Percentiles rank a stretch among this genome's conserved stretches.
Evolutionary conservation across 2,329 filamentous ascomycete species (phyloP).

Genomic region (Tolypocladium tundrense): DNA sequence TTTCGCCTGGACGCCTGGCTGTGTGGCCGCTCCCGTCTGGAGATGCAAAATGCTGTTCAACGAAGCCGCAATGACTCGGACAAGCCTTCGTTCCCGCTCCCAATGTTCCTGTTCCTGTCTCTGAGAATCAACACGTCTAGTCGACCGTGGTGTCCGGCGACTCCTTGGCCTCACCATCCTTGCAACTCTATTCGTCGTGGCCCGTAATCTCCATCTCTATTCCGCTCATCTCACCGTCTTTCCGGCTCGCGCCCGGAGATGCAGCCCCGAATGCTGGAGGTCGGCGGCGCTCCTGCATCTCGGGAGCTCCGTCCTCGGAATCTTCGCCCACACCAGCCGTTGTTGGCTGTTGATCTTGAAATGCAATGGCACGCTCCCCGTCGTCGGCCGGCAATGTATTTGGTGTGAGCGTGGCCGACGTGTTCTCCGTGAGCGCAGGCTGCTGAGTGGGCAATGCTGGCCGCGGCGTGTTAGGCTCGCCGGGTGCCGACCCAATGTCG

Average conservation of each 20-base stretch:
- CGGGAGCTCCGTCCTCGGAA: conserved; percentile 19
- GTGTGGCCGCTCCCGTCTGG: not conserved
- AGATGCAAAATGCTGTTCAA: not conserved
- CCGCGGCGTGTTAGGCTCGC: conserved; percentile 5
- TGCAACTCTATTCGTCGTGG: conserved; percentile 7
- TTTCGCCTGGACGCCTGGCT: not conserved
- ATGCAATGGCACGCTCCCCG: conserved; percentile 2
- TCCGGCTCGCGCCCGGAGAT: conserved; percentile 8
- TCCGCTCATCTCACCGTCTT: conserved; percentile 10
- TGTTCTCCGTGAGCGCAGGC: conserved; percentile 9
- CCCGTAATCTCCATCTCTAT: conserved; percentile 29
- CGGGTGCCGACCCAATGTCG: conserved; percentile 2
- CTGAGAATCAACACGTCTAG: not conserved
- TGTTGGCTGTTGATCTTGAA: not conserved
- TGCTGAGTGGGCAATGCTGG: conserved; percentile 5
- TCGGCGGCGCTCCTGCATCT: conserved; percentile 33
- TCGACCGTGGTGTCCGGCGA: not conserved
- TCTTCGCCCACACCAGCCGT: not conserved
- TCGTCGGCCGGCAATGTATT: conserved; percentile 13
- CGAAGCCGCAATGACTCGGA: not conserved
- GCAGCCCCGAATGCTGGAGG: conserved; percentile 15
- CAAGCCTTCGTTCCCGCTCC: not conserved
- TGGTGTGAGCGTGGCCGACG: conserved; percentile 15
- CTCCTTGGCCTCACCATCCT: not conserved
- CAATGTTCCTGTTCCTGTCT: not conserved